Conservation (phyloP, 306 rosid genomes). For the Dryas octopetala region DNA sequence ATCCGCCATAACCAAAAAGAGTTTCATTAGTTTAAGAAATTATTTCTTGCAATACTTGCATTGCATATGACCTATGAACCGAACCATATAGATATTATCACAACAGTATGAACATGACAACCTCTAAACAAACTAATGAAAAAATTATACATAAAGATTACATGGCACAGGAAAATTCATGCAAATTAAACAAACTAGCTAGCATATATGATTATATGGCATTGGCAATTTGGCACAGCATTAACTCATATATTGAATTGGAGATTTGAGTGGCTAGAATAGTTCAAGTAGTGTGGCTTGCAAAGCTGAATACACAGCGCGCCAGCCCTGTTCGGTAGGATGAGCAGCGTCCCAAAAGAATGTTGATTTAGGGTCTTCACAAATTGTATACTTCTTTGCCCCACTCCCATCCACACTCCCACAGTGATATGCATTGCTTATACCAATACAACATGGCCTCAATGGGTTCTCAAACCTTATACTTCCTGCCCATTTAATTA, state of each 20-base stretch:
- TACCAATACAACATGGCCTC: conserved; percentile 76
- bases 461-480: conserved; percentile 47
- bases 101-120: no score
- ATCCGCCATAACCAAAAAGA: no score
- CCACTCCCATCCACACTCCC: conserved; percentile 57
- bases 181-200: no score
- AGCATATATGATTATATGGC: no score
- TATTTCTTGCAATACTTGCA: no score
- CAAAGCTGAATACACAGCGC: conserved; percentile 55
- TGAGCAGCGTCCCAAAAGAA: conserved; percentile 91
- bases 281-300: conserved; percentile 34
- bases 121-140: no score
- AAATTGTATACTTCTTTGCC: conserved; percentile 56
- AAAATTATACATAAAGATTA: no score
- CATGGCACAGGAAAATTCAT: no score
- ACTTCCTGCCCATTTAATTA: conserved; percentile 19
- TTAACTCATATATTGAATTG: not conserved
- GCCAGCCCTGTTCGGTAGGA: conserved; percentile 86
- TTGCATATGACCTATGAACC: no score
- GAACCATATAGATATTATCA: no score
- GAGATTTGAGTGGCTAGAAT: not conserved
- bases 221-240: not conserved
- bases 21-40: no score
- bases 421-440: conserved; percentile 45
- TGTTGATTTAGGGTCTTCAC: conserved; percentile 55